A percentile compares a stretch with the other conserved stretches of the same genome.
Conservation (phyloP, 2,329 filamentous ascomycete species). For the Phoma sp. region DNA sequence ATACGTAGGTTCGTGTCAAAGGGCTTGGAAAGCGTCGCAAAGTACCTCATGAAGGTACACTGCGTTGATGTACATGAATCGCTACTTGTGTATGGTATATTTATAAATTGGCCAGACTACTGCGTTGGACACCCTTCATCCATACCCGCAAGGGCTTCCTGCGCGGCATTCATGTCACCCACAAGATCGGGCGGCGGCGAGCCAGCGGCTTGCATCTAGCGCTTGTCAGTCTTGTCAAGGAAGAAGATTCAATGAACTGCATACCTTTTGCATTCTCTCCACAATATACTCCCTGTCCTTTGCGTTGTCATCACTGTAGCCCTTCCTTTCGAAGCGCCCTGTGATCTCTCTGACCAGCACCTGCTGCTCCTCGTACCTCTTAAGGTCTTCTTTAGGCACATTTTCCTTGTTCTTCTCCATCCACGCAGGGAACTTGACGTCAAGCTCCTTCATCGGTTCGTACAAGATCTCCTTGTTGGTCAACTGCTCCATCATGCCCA, state of each 20-base stretch:
- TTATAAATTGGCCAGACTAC: constrained; percentile 43
- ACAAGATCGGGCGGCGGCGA: constrained; percentile 90
- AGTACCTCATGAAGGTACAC: not conserved
- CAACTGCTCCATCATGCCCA: constrained; percentile 98
- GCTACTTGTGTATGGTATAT: not conserved
- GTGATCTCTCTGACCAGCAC: constrained; percentile 84
- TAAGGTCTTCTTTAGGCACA: constrained; percentile 71
- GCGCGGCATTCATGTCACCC: constrained; percentile 84
- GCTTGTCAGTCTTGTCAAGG: constrained; percentile 7
- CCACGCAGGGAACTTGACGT: constrained; percentile 92
- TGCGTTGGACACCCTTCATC: constrained; percentile 69
- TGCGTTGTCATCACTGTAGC: constrained; percentile 81
- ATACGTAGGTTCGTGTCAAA: not conserved
- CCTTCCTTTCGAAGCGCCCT: constrained; percentile 79
- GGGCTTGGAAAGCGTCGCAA: not conserved
- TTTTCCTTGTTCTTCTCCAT: constrained; percentile 76
- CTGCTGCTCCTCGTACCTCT: constrained; percentile 82
- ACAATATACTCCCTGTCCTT: constrained; percentile 90
- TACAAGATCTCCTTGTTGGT: constrained; percentile 98
- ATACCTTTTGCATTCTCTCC: constrained; percentile 95
- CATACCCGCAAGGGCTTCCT: constrained; percentile 67
- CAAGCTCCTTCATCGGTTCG: constrained; percentile 96
- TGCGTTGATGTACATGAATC: not conserved
- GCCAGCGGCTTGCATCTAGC: constrained; percentile 93
- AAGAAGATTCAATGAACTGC: not conserved